These are phyloP conservation scores for Plantago elongata DNA, from an alignment of 257 asterid species.

Conservation along the genomic window DNA sequence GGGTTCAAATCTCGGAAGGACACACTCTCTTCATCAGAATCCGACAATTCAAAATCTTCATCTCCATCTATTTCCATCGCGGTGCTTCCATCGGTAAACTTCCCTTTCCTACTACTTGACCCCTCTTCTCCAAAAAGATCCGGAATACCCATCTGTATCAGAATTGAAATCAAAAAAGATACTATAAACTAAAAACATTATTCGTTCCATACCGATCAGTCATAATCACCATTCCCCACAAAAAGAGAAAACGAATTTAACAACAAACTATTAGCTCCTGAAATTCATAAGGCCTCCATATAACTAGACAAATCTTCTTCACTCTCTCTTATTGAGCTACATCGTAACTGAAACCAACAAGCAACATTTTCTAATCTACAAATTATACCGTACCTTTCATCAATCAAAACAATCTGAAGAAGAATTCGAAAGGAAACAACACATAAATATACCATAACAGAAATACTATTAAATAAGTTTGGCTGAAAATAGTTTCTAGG, in stretches of 20 bases:
- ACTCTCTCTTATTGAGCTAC: background rate
- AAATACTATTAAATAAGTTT: no score
- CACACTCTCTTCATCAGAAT: slow-evolving; percentile 49
- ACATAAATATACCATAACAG: no score
- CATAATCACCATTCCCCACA: no score
- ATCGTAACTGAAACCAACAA: no score
- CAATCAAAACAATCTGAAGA: no score
- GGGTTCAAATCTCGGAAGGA: slow-evolving; percentile 43
- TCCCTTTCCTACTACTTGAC: slow-evolving; percentile 35
- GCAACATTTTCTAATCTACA: no score
- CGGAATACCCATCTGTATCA: slow-evolving; percentile 37
- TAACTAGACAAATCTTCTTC: background rate
- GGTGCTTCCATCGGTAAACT: slow-evolving; percentile 25
- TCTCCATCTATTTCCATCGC: slow-evolving; percentile 50
- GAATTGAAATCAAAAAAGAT: slow-evolving; percentile 1
- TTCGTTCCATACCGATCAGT: no score
- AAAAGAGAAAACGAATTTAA: no score
- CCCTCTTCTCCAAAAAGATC: slow-evolving; percentile 40
- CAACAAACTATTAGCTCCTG: background rate
- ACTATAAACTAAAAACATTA: background rate
- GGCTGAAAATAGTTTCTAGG: no score
- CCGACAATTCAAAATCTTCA: slow-evolving; percentile 31
- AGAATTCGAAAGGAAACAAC: no score
- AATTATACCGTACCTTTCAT: no score
- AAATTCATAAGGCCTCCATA: background rate